Evolutionary conservation across 75 land plant genomes (phyloP).

Genomic region (Pinus taeda): DNA sequence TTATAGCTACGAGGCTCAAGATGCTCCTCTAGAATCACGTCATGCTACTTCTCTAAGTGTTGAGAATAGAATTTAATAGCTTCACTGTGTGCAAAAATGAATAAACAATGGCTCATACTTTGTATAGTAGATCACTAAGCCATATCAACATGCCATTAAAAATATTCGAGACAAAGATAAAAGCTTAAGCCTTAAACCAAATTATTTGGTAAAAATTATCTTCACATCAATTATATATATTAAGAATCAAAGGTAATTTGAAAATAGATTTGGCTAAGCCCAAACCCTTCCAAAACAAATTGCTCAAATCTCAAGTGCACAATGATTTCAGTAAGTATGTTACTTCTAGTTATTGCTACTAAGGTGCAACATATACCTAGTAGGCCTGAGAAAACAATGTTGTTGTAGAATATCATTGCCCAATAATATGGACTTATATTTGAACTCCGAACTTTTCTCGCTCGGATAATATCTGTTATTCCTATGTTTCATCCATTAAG

Average conservation of each 20-base stretch:
- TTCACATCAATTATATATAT: neutral
- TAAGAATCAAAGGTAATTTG: neutral
- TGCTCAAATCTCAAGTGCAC: neutral
- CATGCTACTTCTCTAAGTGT: constrained; percentile 64
- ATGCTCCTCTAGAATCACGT: constrained; percentile 50
- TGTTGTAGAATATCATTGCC: neutral
- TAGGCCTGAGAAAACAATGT: neutral
- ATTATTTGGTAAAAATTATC: neutral
- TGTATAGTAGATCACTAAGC: neutral
- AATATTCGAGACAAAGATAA: neutral
- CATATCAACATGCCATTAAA: neutral
- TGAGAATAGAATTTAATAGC: constrained; percentile 44
- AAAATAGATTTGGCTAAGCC: neutral
- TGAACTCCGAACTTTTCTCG: too few species aligned
- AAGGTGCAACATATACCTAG: neutral
- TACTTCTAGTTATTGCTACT: neutral
- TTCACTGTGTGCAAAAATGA: constrained; percentile 33
- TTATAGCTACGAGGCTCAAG: constrained; percentile 50
- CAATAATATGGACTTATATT: neutral
- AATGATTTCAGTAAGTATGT: neutral
- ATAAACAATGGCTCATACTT: neutral
- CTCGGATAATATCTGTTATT: too few species aligned
- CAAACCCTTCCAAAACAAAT: too few species aligned
- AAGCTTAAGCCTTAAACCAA: neutral
- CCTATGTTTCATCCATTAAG: too few species aligned